A percentile compares a stretch with the other conserved stretches of the same genome.
Evolutionary conservation across 75 land plant genomes (phyloP).

Genomic region (Cryptomeria japonica): DNA sequence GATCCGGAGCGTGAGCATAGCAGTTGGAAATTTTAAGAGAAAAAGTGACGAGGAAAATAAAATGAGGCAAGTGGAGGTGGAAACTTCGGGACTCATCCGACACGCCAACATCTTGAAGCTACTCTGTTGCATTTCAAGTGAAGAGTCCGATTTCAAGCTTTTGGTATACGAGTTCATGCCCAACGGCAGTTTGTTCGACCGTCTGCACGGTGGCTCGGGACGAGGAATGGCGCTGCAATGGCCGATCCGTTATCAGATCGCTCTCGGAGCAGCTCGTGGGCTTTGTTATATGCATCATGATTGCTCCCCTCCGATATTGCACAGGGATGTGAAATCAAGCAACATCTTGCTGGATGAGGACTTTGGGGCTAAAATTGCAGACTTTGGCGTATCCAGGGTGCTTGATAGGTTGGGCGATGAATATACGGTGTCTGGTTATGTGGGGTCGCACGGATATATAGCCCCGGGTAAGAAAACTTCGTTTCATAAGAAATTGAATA

Average conservation of each 20-base stretch:
- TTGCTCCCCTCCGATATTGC: conserved; percentile 44
- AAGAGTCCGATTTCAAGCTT: conserved; percentile 20
- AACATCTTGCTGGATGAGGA: conserved; percentile 16
- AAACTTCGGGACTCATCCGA: conserved; percentile 31
- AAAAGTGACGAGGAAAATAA: background rate
- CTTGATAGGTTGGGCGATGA: background rate
- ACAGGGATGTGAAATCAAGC: conserved; percentile 56
- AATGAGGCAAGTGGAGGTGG: conserved; percentile 31
- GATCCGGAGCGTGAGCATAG: background rate
- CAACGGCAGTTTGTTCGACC: conserved; percentile 36
- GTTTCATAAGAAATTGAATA: too few relatives aligned
- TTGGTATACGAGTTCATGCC: conserved; percentile 55
- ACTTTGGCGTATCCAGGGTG: conserved; percentile 35
- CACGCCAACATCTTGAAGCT: conserved; percentile 63
- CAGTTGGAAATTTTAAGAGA: too few relatives aligned
- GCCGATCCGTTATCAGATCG: conserved; percentile 31
- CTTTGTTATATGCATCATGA: conserved; percentile 57
- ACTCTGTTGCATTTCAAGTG: conserved; percentile 33
- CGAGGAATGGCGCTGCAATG: conserved; percentile 18
- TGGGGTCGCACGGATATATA: too few relatives aligned
- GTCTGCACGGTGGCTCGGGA: background rate
- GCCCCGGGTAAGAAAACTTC: too few relatives aligned
- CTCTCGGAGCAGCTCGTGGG: too few relatives aligned
- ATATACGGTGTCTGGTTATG: background rate
- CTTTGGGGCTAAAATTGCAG: too few relatives aligned